Percentiles rank a stretch among this genome's conserved stretches.
Conservation (phyloP, 2,329 filamentous ascomycete species). For the Macroventuria anomochaeta region DNA sequence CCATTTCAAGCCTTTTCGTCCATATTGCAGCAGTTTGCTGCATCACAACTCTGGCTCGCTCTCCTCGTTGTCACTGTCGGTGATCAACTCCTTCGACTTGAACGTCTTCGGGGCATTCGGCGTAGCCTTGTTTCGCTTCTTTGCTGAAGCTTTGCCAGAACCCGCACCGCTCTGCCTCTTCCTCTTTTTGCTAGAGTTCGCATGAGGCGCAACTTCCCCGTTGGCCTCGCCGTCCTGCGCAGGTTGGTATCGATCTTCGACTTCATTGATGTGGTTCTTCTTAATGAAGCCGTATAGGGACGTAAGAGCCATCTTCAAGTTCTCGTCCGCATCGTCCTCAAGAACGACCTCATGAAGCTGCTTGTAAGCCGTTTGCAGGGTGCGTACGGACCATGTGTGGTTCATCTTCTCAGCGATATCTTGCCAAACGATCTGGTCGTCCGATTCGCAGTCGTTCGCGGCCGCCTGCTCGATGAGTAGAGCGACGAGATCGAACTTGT, state of each 20-base stretch:
- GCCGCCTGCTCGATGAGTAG: slow-evolving; percentile 33
- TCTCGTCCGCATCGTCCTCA: slow-evolving; percentile 4
- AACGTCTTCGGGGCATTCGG: neutral
- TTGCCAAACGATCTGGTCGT: slow-evolving; percentile 49
- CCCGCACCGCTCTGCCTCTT: slow-evolving; percentile 12
- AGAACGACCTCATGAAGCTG: slow-evolving; percentile 21
- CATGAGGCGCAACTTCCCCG: neutral
- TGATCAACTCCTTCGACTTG: slow-evolving; percentile 20
- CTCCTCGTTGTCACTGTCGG: slow-evolving; percentile 15
- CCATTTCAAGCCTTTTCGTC: neutral
- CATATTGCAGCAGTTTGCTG: neutral
- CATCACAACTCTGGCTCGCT: slow-evolving; percentile 5
- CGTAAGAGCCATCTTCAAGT: slow-evolving; percentile 21
- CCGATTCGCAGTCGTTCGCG: slow-evolving; percentile 17
- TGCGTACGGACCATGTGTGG: slow-evolving; percentile 25
- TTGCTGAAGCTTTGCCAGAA: neutral
- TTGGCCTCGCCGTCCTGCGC: neutral
- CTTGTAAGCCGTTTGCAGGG: slow-evolving; percentile 31
- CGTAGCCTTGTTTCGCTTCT: neutral
- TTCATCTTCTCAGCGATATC: slow-evolving; percentile 11
- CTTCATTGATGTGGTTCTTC: slow-evolving; percentile 14
- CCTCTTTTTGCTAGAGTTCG: slow-evolving; percentile 9
- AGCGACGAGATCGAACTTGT: slow-evolving; percentile 51
- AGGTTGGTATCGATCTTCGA: slow-evolving; percentile 24
- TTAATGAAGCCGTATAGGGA: slow-evolving; percentile 31